Conservation (phyloP, 257 asterid species). For the Nicotiana undulata region DNA sequence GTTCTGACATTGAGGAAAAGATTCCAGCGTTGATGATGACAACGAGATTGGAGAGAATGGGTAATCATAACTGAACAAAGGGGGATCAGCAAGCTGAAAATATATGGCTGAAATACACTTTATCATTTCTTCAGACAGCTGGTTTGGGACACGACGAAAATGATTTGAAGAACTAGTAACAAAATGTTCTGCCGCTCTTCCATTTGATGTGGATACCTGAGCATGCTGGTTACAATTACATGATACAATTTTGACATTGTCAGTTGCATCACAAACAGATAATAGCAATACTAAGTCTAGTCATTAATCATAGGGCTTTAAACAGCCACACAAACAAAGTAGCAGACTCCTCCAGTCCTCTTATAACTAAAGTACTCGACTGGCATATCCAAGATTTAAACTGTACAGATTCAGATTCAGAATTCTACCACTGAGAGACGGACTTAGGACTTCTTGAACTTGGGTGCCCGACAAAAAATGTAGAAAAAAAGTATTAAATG, state of each 20-base stretch:
- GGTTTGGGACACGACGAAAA: constrained; percentile 44
- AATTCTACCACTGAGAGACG: too few relatives aligned
- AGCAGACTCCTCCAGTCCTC: too few relatives aligned
- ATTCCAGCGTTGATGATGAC: constrained; percentile 25
- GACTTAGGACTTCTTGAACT: too few relatives aligned
- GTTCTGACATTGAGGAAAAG: constrained; percentile 26
- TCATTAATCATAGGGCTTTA: too few relatives aligned
- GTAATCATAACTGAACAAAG: constrained; percentile 24
- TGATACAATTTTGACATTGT: background rate
- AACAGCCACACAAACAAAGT: too few relatives aligned
- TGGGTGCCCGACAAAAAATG: too few relatives aligned
- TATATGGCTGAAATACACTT: constrained; percentile 74
- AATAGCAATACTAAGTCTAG: background rate
- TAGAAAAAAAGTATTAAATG: too few relatives aligned
- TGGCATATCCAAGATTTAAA: too few relatives aligned
- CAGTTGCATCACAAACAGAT: background rate
- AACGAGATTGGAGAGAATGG: constrained; percentile 30
- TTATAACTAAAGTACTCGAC: too few relatives aligned
- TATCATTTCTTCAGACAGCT: constrained; percentile 84
- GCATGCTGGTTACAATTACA: constrained; percentile 34
- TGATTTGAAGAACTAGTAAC: constrained; percentile 23
- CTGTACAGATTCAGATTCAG: too few relatives aligned
- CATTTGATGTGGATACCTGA: constrained; percentile 26
- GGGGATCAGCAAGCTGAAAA: constrained; percentile 61
- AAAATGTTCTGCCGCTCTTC: constrained; percentile 22